Conservation (phyloP, 306 rosid genomes). For the Prinsepia uniflora region DNA sequence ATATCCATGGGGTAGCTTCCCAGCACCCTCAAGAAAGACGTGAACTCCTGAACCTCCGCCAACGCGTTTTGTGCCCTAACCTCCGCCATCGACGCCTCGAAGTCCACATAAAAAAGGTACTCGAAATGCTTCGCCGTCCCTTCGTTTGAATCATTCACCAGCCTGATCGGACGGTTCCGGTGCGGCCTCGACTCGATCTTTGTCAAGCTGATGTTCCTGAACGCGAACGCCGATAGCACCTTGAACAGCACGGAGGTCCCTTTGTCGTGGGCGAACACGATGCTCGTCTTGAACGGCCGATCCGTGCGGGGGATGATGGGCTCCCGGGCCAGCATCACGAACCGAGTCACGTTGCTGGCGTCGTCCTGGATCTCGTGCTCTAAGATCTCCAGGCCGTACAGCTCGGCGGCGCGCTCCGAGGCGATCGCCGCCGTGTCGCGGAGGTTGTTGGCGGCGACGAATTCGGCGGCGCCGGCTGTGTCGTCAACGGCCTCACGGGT, state of each 20-base stretch:
- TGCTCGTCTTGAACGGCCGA: conserved; percentile 88
- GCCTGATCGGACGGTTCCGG: conserved; percentile 82
- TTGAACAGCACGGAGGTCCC: conserved; percentile 93
- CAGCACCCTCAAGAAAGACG: conserved; percentile 82
- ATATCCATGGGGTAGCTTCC: conserved; percentile 98
- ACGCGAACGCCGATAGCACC: conserved; percentile 85
- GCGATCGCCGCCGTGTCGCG: conserved; percentile 92
- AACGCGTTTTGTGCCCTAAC: conserved; percentile 85
- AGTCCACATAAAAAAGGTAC: conserved; percentile 86
- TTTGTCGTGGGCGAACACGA: conserved; percentile 89
- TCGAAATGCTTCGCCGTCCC: conserved; percentile 96
- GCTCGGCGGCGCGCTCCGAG: conserved; percentile 75
- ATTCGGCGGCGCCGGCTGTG: conserved; percentile 92
- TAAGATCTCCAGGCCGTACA: conserved; percentile 63
- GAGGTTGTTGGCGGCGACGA: conserved; percentile 54
- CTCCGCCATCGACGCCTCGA: conserved; percentile 96
- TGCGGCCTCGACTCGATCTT: conserved; percentile 96
- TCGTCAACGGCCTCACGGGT: conserved; percentile 93
- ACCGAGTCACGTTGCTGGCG: conserved; percentile 84
- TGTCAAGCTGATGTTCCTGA: conserved; percentile 80
- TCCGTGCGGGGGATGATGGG: conserved; percentile 88
- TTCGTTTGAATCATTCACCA: conserved; percentile 76
- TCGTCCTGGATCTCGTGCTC: conserved; percentile 93
- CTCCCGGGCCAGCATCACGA: conserved; percentile 90
- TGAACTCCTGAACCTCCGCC: conserved; percentile 96